These are phyloP conservation scores for Adansonia madagascariensis DNA, from an alignment of 441 rosid species.

Conservation along the genomic window DNA sequence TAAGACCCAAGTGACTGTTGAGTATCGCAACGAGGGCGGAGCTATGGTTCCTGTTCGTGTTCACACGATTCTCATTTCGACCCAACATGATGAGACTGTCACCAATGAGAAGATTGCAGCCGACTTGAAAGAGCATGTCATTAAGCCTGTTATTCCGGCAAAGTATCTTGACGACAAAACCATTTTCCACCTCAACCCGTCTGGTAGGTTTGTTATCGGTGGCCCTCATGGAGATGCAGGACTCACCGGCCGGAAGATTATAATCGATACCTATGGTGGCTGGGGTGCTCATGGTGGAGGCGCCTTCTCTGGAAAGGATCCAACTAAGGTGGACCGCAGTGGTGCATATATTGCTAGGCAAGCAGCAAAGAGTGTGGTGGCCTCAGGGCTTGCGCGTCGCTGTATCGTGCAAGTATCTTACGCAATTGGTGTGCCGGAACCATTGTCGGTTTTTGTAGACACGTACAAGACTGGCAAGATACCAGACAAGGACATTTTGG, in stretches of 20 bases:
- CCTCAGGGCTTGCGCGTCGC: constrained; percentile 74
- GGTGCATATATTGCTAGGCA: constrained; percentile 81
- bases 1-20: constrained; percentile 81
- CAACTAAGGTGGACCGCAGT: constrained; percentile 74
- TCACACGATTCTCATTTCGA: constrained; percentile 78
- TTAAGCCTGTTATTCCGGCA: constrained; percentile 70
- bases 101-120: constrained; percentile 71
- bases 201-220: constrained; percentile 82
- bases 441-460: constrained; percentile 76
- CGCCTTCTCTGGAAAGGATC: constrained; percentile 60
- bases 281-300: constrained; percentile 64
- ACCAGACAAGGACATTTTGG: constrained; percentile 62
- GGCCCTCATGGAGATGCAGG: constrained; percentile 92
- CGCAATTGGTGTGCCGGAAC: constrained; percentile 81
- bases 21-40: constrained; percentile 67
- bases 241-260: constrained; percentile 78
- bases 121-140: constrained; percentile 74
- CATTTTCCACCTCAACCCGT: constrained; percentile 81
- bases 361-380: constrained; percentile 82
- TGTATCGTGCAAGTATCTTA: constrained; percentile 77
- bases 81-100: constrained; percentile 80
- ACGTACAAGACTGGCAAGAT: constrained; percentile 74
- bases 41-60: constrained; percentile 75
- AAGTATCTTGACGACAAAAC: constrained; percentile 74
- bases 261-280: constrained; percentile 66